Conservation (phyloP, 768 basidiomycete genomes). For the Chlorophyllum brunneum region DNA sequence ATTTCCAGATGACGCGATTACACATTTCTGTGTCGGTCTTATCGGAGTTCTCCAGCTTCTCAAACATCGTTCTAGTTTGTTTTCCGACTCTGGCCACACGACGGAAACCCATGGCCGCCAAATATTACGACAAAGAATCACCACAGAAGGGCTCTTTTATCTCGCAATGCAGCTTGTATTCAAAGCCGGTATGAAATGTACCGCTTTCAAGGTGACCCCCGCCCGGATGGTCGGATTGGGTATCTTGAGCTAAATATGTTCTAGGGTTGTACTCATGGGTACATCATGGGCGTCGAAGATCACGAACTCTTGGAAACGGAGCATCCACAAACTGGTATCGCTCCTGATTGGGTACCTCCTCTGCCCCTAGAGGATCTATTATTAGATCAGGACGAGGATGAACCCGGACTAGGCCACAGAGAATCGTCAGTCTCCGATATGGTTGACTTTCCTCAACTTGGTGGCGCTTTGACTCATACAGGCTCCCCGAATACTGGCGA, state of each 20-base stretch:
- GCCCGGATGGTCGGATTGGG: no score
- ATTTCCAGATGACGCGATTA: not conserved
- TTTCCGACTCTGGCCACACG: not conserved
- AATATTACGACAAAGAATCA: not conserved
- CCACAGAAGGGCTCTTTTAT: slow-evolving; percentile 30
- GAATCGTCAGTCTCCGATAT: not conserved
- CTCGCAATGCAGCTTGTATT: slow-evolving; percentile 43
- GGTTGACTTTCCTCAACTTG: not conserved
- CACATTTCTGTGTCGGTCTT: not conserved
- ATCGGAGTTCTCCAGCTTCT: slow-evolving; percentile 2
- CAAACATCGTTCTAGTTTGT: slow-evolving; percentile 16
- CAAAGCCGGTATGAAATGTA: slow-evolving; percentile 34
- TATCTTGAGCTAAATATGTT: slow-evolving; percentile 10
- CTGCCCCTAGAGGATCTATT: not conserved
- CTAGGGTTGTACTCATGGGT: slow-evolving; percentile 11
- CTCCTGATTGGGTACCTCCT: not conserved
- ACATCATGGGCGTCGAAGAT: slow-evolving; percentile 8
- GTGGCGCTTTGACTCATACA: not conserved
- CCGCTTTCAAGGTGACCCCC: slow-evolving; percentile 41
- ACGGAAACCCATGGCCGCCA: not conserved
- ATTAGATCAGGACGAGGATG: slow-evolving; percentile 1
- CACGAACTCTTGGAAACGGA: slow-evolving; percentile 3
- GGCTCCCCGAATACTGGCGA: not conserved
- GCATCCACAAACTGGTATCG: not conserved
- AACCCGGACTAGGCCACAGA: not conserved